Evolutionary conservation across 768 basidiomycete genomes (phyloP).

Genomic region (Porphyrellus cyaneotinctus): DNA sequence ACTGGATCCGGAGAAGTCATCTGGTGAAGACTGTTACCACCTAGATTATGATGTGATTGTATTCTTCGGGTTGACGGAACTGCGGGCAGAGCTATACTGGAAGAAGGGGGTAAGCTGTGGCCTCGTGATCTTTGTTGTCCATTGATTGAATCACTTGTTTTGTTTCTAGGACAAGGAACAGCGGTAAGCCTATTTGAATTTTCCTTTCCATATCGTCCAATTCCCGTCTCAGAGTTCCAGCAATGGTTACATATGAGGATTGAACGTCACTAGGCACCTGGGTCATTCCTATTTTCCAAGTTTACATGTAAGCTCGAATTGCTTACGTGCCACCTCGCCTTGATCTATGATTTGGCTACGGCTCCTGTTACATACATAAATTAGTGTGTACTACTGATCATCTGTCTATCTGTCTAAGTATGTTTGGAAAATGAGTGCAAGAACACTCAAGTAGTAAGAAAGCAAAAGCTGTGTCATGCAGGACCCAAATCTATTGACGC

Average conservation of each 20-base stretch:
- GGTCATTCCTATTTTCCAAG: no score
- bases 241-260: not conserved
- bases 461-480: no score
- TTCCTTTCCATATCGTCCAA: not conserved
- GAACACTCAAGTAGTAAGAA: no score
- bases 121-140: not conserved
- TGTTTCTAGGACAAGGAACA: not conserved
- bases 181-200: not conserved
- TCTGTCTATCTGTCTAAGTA: no score
- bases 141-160: not conserved
- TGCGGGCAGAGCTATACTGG: not conserved
- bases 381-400: no score
- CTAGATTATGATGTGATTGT: not conserved
- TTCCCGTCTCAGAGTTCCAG: not conserved
- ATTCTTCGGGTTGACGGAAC: not conserved
- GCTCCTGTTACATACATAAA: no score
- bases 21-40: not conserved
- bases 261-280: no score
- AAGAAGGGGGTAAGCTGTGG: not conserved
- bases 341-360: no score
- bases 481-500: no score
- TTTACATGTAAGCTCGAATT: no score
- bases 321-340: no score
- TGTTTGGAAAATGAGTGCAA: no score
- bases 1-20: not conserved